A percentile compares a stretch with the other conserved stretches of the same genome.
Evolutionary conservation across 305 asterid genomes (phyloP).

Genomic region (Fraxinus sp.): DNA sequence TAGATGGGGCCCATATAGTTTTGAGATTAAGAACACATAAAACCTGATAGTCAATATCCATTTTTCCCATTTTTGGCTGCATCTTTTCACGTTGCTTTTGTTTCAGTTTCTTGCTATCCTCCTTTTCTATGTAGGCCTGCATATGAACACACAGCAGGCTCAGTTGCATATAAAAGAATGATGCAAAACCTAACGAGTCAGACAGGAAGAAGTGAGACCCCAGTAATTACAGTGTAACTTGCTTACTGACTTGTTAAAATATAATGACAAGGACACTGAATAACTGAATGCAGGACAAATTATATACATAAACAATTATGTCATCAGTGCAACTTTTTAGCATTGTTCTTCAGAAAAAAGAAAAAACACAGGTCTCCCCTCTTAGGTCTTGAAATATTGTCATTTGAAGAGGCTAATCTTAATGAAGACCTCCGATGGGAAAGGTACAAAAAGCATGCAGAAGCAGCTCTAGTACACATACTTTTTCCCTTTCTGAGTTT

Average conservation of each 20-base stretch:
- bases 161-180: neutral
- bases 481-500: neutral
- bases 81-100: slow-evolving; percentile 97
- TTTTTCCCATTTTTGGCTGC: slow-evolving; percentile 99
- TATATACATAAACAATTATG: neutral
- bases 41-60: slow-evolving; percentile 99
- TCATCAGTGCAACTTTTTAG: neutral
- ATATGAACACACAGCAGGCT: slow-evolving; percentile 10
- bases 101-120: slow-evolving; percentile 89
- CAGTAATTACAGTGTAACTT: neutral
- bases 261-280: neutral
- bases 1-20: neutral
- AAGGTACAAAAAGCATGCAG: neutral
- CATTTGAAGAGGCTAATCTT: neutral
- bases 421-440: neutral
- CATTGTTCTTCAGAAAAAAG: neutral
- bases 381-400: neutral
- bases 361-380: neutral
- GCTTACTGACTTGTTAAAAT: slow-evolving; percentile 3
- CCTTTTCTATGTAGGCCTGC: slow-evolving; percentile 93
- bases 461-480: neutral
- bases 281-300: neutral
- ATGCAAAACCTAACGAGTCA: slow-evolving; percentile 6
- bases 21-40: slow-evolving; percentile 3
- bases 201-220: neutral